A percentile compares a stretch with the other conserved stretches of the same genome.
These are phyloP conservation scores for Dillenia suffruticosa DNA, from an alignment of 164 flowering plant genomes.

Conservation along the genomic window DNA sequence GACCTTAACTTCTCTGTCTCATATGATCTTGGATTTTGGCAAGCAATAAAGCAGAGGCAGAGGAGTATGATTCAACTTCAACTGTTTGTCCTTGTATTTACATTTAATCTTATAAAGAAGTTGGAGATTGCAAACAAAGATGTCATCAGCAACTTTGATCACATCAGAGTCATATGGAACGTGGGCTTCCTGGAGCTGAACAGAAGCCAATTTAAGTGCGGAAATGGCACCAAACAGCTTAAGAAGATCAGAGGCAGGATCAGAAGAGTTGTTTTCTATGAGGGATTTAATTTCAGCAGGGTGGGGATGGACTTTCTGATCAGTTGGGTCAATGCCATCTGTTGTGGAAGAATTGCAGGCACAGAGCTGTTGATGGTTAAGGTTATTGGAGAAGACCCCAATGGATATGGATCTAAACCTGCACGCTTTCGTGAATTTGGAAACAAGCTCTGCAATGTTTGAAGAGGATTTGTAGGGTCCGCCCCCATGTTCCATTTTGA, in stretches of 20 bases:
- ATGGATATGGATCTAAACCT: slow-evolving; percentile 52
- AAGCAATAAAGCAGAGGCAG: slow-evolving; percentile 10
- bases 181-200: slow-evolving; percentile 61
- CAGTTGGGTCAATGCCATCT: slow-evolving; percentile 17
- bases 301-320: slow-evolving; percentile 35
- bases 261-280: slow-evolving; percentile 8
- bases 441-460: slow-evolving; percentile 42
- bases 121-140: slow-evolving; percentile 29
- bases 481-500: too few species aligned
- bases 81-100: slow-evolving; percentile 28
- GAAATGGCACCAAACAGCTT: slow-evolving; percentile 43
- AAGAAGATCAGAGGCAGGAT: slow-evolving; percentile 11
- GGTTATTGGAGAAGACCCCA: slow-evolving; percentile 33
- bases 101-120: slow-evolving; percentile 35
- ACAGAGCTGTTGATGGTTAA: background rate
- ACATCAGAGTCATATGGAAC: slow-evolving; percentile 40
- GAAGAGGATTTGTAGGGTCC: slow-evolving; percentile 36
- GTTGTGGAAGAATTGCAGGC: background rate
- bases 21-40: slow-evolving; percentile 26
- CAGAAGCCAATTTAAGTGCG: slow-evolving; percentile 41
- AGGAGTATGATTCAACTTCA: slow-evolving; percentile 11
- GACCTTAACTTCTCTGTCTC: slow-evolving; percentile 29
- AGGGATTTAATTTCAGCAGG: slow-evolving; percentile 14
- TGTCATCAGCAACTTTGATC: slow-evolving; percentile 42
- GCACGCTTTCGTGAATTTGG: slow-evolving; percentile 45